Percentiles rank a stretch among this genome's conserved stretches.
phyloP scores from a whole-genome alignment of 345 rosid species.

The Leavenworthia alabamica region DNA sequence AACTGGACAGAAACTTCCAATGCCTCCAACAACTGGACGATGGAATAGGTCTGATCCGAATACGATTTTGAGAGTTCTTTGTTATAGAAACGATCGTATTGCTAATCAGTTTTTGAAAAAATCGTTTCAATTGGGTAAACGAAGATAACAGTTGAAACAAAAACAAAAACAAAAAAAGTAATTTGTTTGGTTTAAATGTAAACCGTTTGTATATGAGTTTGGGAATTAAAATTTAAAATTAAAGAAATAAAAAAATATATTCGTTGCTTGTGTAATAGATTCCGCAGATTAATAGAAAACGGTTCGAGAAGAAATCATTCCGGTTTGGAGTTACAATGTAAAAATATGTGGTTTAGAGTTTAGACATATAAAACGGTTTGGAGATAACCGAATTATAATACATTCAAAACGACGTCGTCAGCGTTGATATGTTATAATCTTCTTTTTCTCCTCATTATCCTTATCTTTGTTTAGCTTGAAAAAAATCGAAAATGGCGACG shows the following conservation, averaged over 20 bases:
- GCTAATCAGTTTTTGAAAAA: slow-evolving; percentile 66
- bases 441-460: too few species aligned
- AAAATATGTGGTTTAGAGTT: too few species aligned
- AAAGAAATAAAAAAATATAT: background rate
- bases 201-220: background rate
- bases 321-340: too few species aligned
- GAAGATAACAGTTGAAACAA: slow-evolving; percentile 22
- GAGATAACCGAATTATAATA: too few species aligned
- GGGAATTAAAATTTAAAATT: background rate
- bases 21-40: slow-evolving; percentile 75
- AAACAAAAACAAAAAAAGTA: background rate
- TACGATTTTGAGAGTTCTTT: slow-evolving; percentile 65
- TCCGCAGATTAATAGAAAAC: background rate
- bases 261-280: background rate
- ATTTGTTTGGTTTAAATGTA: background rate
- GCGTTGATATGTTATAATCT: too few species aligned
- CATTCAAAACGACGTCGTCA: too few species aligned
- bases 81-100: slow-evolving; percentile 64
- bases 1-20: slow-evolving; percentile 51
- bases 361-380: too few species aligned
- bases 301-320: too few species aligned
- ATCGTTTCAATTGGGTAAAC: slow-evolving; percentile 61
- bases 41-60: slow-evolving; percentile 85
- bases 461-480: too few species aligned
- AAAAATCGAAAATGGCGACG: too few species aligned